Base-by-base conservation (phyloP, 2,329 filamentous ascomycete genomes). In the Penicillium decumbens region DNA sequence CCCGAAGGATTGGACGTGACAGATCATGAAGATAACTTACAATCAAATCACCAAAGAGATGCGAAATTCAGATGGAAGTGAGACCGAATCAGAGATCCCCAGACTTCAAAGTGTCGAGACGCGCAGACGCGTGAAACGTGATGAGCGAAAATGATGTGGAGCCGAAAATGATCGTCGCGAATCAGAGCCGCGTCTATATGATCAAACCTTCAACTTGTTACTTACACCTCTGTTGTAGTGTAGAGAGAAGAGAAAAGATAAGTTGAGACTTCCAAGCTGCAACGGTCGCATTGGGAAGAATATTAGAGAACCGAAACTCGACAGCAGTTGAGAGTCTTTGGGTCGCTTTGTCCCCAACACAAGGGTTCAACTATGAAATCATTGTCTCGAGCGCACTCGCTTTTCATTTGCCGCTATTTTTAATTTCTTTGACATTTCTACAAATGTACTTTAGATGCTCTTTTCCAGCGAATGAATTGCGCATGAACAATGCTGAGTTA, bases 121-220 rank as follows among this genome's bases (percentile, higher is more conserved):
- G 59, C 59, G 59, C 59, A 59, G 54, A 59, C 58, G 58, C 57
- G 57, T 53, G 52, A 49, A 60, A 57, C 57, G 59, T 60, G 57
- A 59, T 57, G 57, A 59, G 47, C 50, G 4, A 20, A 15, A 37
- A 41, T 49, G 44, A 40, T 38, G 51, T 54, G 51, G 51, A 54
- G 53, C 47, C 53, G 37, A n/a, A 18, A n/a, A 24, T 6, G 40
- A 40, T 27, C 18, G n/a, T 18, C 8, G 30, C 23, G 29, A 24
- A 44, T 44, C 42, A 33, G n/a, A 23, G 42, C 13, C 20, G 13
- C 24, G 10, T 18, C 18, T 37, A 40, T 30, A 27, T 18, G 30
- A 39, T 20, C 32, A 35, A 35, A 18, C 33, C 15, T 37, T 12
- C 18, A 37, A 37, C 33, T 5, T 29, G 10, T 4, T 10, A 10